Percentiles rank a stretch among this genome's conserved stretches.
Conservation (phyloP, 2,329 filamentous ascomycete species). For the Juglanconis oblonga region DNA sequence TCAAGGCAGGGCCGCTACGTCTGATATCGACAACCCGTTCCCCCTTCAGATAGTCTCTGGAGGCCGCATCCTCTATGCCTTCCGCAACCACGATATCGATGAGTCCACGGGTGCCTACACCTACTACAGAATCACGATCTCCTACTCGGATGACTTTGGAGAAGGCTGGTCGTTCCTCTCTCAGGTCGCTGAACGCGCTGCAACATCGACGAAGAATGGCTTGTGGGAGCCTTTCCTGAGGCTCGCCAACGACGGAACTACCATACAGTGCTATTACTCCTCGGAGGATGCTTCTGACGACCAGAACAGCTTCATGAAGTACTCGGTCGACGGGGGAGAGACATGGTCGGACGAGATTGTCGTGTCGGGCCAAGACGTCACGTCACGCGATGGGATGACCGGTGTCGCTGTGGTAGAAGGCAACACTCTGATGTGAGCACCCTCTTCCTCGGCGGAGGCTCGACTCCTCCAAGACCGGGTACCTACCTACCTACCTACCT, state of each 20-base stretch:
- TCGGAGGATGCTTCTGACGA: slow-evolving; percentile 35
- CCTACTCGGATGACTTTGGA: slow-evolving; percentile 39
- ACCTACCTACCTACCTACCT: background rate
- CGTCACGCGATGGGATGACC: slow-evolving; percentile 42
- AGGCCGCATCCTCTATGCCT: slow-evolving; percentile 21
- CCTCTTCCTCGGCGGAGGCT: background rate
- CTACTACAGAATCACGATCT: slow-evolving; percentile 39
- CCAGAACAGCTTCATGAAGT: slow-evolving; percentile 41
- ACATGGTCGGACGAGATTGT: slow-evolving; percentile 33
- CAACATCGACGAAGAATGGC: slow-evolving; percentile 29
- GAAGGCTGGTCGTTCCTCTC: slow-evolving; percentile 33
- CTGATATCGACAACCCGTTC: background rate
- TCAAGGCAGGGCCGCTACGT: background rate
- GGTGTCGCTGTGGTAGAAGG: slow-evolving; percentile 33
- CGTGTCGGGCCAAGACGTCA: slow-evolving; percentile 32
- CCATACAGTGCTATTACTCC: slow-evolving; percentile 43
- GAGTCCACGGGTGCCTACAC: slow-evolving; percentile 23
- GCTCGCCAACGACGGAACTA: slow-evolving; percentile 31
- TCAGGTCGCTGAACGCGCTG: slow-evolving; percentile 25
- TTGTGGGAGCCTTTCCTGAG: slow-evolving; percentile 46
- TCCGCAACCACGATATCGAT: slow-evolving; percentile 32
- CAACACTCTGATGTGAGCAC: slow-evolving; percentile 32
- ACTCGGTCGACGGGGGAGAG: slow-evolving; percentile 35
- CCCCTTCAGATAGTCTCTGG: background rate
- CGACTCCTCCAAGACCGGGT: background rate